These are phyloP conservation scores for Yarrowia keelungensis DNA, from an alignment of 805 yeast species.

Conservation along the genomic window DNA sequence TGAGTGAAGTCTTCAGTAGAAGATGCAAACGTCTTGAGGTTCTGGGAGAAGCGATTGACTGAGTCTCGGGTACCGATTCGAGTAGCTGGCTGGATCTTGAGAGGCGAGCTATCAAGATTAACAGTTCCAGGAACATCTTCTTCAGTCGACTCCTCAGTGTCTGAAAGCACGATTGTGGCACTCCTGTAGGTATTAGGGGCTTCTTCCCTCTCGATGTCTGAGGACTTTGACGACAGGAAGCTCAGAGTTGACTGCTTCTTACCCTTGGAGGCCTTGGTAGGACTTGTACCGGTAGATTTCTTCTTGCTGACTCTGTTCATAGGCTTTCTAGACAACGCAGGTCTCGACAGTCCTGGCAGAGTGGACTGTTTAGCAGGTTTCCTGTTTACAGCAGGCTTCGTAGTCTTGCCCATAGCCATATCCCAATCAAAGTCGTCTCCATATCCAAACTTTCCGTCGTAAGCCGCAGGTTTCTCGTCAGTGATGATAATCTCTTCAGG, in stretches of 20 bases:
- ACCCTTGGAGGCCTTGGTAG: slow-evolving; percentile 9
- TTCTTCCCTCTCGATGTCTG: neutral
- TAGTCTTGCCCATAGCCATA: neutral
- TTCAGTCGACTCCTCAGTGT: slow-evolving; percentile 17
- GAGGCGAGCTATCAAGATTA: neutral
- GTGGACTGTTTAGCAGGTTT: slow-evolving; percentile 2
- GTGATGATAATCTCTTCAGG: slow-evolving; percentile 7
- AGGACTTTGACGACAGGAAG: neutral
- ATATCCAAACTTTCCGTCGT: slow-evolving; percentile 18
- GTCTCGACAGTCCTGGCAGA: slow-evolving; percentile 3
- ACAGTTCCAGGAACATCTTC: neutral
- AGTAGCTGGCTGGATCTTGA: slow-evolving; percentile 3
- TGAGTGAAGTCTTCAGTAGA: neutral
- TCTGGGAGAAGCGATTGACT: slow-evolving; percentile 3
- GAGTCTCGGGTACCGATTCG: slow-evolving; percentile 7
- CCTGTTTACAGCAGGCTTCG: neutral
- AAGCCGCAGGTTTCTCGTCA: slow-evolving; percentile 7
- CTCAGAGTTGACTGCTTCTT: slow-evolving; percentile 32
- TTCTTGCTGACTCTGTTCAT: neutral
- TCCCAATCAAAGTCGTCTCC: slow-evolving; percentile 32
- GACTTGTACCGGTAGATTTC: neutral
- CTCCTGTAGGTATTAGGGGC: neutral
- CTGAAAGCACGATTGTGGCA: slow-evolving; percentile 4
- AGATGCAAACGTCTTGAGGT: slow-evolving; percentile 3
- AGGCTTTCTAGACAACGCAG: slow-evolving; percentile 2